These are phyloP conservation scores for Syzygium aqueum DNA, from an alignment of 345 rosid species.

Conservation along the genomic window DNA sequence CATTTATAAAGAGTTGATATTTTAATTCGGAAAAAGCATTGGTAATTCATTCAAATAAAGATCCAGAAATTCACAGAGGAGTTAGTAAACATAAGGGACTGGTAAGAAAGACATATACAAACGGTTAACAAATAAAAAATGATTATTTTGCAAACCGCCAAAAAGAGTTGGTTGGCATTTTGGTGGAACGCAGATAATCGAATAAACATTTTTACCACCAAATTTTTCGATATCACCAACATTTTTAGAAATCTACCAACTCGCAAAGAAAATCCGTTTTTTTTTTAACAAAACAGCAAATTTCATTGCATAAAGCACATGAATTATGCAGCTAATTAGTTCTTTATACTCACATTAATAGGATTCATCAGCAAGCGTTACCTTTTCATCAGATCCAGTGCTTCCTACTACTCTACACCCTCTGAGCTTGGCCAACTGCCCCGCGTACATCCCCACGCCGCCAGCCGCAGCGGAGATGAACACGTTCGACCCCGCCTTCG, in stretches of 20 bases:
- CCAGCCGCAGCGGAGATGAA: slow-evolving; percentile 48
- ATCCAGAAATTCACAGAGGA: not conserved
- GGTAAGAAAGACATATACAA: not conserved
- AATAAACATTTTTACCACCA: not conserved
- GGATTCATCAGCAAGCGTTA: not conserved
- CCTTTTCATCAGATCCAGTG: slow-evolving; percentile 42
- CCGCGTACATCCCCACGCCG: slow-evolving; percentile 47
- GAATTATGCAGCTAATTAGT: not conserved
- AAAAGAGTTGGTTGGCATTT: no score
- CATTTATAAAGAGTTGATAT: not conserved
- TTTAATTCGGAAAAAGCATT: not conserved
- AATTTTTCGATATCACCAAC: not conserved
- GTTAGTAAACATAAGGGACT: not conserved
- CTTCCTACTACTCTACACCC: slow-evolving; percentile 44
- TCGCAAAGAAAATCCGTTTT: not conserved
- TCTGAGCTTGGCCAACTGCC: slow-evolving; percentile 39
- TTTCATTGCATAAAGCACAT: not conserved
- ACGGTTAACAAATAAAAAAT: no score
- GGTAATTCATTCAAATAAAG: not conserved
- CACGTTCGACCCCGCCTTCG: slow-evolving; percentile 23
- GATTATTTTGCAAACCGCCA: no score
- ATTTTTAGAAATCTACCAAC: not conserved
- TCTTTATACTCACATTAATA: not conserved
- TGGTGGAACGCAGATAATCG: no score
- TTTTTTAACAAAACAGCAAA: not conserved